Evolutionary conservation across 495 filamentous ascomycete genomes (phyloP), one percentile per base, ranked within the genome.

Genomic region (Bacidia rubella): DNA sequence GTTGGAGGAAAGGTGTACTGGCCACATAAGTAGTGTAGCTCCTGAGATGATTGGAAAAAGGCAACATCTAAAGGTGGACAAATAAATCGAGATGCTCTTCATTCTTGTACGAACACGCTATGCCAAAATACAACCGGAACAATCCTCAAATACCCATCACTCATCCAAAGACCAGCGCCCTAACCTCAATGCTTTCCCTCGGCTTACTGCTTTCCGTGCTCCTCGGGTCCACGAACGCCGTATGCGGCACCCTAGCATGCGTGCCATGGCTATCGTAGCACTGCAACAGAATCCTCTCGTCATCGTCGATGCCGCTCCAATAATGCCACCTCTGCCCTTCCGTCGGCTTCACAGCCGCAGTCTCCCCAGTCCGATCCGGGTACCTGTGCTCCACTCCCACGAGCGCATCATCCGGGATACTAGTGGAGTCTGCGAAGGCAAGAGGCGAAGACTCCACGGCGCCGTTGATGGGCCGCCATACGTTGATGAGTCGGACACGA

Each of bases 171-270:
- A 94, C 80, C 66, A 94, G 70, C 17, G 87, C 83, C 62, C 86
- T 73, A 17, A 94, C 84, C 65, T 93, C 87, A 65, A 95, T 90
- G 64, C 87, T 93, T 74, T 92, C 85, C 62, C 82, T 72, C 17
- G 67, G 67, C 60, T 72, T 72, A 12, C 73, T 80, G 22, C 74
- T 82, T 26, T 71, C 66, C 24, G 74, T 71, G 15, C 80, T 85
- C 59, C 78, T 71, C 25, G 80, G 79, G 67, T 94, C 82, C 50
- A 69, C 68, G 71, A 95, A 95, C 23, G 87, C 88, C 11, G 80
- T 80, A 73, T 95, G 88, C 32, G 88, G 82, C 50, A 85, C 77
- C 57, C 86, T 69, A 3, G 82, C 81, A 26, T 77, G 80, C 20
- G 69, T 69, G 60, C 41, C 41, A n/a, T 81, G 74, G 43, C 70